These are phyloP conservation scores for Hapsidospora chrysogenum DNA, from an alignment of 495 filamentous ascomycete genomes.

Conservation along the genomic window DNA sequence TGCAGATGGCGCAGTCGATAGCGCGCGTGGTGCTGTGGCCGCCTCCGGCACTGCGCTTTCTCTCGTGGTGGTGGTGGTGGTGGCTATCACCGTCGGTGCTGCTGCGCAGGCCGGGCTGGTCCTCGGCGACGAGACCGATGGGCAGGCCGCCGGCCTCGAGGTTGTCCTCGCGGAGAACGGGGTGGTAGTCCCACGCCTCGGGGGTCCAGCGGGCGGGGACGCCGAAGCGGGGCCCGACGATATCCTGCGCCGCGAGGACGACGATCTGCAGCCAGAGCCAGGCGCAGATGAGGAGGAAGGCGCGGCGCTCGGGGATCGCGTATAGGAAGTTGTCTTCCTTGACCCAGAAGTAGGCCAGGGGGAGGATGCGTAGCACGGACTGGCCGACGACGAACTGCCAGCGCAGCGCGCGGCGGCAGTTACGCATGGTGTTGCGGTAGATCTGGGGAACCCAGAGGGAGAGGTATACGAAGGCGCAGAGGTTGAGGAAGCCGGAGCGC, in stretches of 20 bases:
- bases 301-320: conserved; percentile 47
- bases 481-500: conserved; percentile 54
- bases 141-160: conserved; percentile 62
- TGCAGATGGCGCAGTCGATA: conserved; percentile 88
- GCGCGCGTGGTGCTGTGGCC: conserved; percentile 25
- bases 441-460: conserved; percentile 91
- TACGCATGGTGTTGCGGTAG: conserved; percentile 73
- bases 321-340: conserved; percentile 61
- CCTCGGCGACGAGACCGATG: conserved; percentile 41
- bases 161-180: conserved; percentile 70
- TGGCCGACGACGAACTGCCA: conserved; percentile 84
- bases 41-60: conserved; percentile 7
- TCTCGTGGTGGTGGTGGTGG: neutral
- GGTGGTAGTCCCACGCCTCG: conserved; percentile 87
- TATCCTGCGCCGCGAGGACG: conserved; percentile 57
- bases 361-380: conserved; percentile 55
- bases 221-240: conserved; percentile 68
- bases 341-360: conserved; percentile 70
- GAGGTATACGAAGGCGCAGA: conserved; percentile 52
- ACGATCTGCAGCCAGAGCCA: conserved; percentile 94
- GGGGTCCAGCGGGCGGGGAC: conserved; percentile 52
- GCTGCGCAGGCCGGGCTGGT: conserved; percentile 12
- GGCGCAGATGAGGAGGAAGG: conserved; percentile 42
- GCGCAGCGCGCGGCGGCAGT: conserved; percentile 71
- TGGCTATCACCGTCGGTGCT: conserved; percentile 13